Conservation (phyloP, 352 stramenopile genomes). For the Globisporangium spiculum region DNA sequence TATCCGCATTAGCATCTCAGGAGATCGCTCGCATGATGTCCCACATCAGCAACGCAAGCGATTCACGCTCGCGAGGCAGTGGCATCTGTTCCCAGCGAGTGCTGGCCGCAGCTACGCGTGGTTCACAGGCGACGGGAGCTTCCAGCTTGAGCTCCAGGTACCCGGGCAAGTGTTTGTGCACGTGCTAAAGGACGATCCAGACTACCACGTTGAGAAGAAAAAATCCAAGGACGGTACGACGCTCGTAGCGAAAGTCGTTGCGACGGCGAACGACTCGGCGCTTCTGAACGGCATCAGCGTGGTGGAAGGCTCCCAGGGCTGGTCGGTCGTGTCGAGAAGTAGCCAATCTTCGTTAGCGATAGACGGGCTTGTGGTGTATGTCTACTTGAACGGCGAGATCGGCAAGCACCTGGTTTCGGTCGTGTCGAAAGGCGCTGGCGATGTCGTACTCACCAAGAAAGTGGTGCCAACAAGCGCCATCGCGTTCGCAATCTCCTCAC, state of each 20-base stretch:
- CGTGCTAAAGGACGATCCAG: conserved; percentile 5
- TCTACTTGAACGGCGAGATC: conserved; percentile 3
- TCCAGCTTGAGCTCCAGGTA: not conserved
- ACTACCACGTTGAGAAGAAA: not conserved
- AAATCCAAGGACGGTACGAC: not conserved
- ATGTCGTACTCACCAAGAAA: conserved; percentile 12
- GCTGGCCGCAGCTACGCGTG: not conserved
- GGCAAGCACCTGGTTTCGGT: not conserved
- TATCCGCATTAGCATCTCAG: not conserved
- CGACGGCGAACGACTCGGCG: conserved; percentile 2
- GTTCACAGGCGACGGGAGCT: not conserved
- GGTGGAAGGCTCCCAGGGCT: not conserved
- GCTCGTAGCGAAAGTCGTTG: conserved; percentile 9
- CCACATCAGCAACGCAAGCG: not conserved
- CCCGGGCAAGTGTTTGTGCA: conserved; percentile 9
- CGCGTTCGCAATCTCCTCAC: not conserved
- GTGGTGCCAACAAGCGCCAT: not conserved
- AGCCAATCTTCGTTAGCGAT: not conserved
- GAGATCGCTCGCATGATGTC: not conserved
- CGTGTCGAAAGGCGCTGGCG: conserved; percentile 4
- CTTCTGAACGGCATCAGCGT: conserved; percentile 5
- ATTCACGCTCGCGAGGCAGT: conserved; percentile 8
- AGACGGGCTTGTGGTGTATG: not conserved
- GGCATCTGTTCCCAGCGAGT: conserved; percentile 2
- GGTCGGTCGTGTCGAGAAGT: not conserved